Percentiles rank a stretch among this genome's conserved stretches.
phyloP scores from a whole-genome alignment of 306 rosid genomes.

The Cotoneaster glaucophyllus region DNA sequence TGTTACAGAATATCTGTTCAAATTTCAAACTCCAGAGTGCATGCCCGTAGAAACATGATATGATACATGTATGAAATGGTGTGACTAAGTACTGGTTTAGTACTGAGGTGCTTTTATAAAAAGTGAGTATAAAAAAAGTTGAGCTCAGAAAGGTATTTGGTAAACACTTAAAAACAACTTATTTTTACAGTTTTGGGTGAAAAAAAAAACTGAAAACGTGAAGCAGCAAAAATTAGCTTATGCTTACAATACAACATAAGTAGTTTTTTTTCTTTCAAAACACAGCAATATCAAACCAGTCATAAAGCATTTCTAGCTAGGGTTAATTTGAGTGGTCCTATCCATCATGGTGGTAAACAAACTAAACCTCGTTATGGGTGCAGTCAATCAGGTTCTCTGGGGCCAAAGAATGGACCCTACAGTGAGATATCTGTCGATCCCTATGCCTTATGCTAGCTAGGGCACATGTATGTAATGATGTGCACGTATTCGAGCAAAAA shows the following conservation, averaged over 20 bases:
- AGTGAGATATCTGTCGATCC: slow-evolving; percentile 16
- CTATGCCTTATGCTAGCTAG: slow-evolving; percentile 11
- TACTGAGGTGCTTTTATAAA: no score
- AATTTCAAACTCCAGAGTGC: slow-evolving; percentile 16
- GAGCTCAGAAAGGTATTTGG: no score
- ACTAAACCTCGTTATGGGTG: slow-evolving; percentile 53
- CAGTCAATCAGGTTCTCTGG: slow-evolving; percentile 43
- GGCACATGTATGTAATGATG: slow-evolving; percentile 36
- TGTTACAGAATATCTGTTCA: not conserved
- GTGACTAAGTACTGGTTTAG: no score
- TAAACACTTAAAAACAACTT: no score
- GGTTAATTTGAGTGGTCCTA: slow-evolving; percentile 36
- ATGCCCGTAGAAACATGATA: not conserved
- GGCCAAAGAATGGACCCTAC: slow-evolving; percentile 25
- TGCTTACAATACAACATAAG: no score
- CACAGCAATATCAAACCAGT: no score
- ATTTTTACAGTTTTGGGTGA: no score
- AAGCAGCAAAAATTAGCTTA: no score
- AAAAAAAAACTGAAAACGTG: no score
- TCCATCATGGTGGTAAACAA: slow-evolving; percentile 41
- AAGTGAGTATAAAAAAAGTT: no score
- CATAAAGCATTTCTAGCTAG: slow-evolving; percentile 1
- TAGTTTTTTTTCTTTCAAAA: no score
- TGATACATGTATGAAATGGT: not conserved
- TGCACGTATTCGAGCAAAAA: slow-evolving; percentile 8